phyloP scores from a whole-genome alignment of 192 early-diverging fungal genomes.

The Coemansia sp. region DNA sequence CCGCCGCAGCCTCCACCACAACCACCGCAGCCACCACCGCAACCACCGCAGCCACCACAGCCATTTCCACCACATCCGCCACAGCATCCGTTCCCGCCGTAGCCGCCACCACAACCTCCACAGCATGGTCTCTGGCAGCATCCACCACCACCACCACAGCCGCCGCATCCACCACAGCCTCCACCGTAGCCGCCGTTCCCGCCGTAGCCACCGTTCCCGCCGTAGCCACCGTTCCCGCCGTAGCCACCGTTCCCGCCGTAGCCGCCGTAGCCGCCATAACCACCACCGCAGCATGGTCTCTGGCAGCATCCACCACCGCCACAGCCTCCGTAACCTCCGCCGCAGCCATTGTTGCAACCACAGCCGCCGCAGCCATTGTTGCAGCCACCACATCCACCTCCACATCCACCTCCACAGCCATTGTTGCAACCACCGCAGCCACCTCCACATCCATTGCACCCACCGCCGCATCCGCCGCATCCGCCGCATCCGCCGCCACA shows the following conservation, averaged over 20 bases:
- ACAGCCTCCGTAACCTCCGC: conserved; percentile 6
- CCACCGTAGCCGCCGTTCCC: conserved; percentile 21
- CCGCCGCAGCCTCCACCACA: conserved; percentile 17
- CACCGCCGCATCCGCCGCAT: conserved; percentile 20
- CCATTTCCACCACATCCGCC: conserved; percentile 21
- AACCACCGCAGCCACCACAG: conserved; percentile 19
- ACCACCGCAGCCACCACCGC: conserved; percentile 21
- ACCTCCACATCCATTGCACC: conserved; percentile 8
- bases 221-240: conserved; percentile 23
- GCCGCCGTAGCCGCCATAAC: conserved; percentile 30
- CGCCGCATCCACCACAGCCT: conserved; percentile 19
- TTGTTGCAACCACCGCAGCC: conserved; percentile 7
- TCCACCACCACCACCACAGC: conserved; percentile 14
- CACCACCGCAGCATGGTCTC: conserved; percentile 11
- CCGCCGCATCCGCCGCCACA: conserved; percentile 13
- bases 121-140: neutral
- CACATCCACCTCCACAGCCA: conserved; percentile 10
- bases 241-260: conserved; percentile 18
- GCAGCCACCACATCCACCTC: conserved; percentile 16
- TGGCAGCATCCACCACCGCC: conserved; percentile 16
- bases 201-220: conserved; percentile 27
- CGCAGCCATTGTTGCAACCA: conserved; percentile 10
- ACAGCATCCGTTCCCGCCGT: conserved; percentile 20
- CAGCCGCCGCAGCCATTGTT: conserved; percentile 19
- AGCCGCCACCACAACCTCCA: conserved; percentile 20